Evolutionary conservation across 1,139 yeast species (phyloP), one percentile per base, ranked within the genome.

Genomic region (Debaryomycetaceae sp.): DNA sequence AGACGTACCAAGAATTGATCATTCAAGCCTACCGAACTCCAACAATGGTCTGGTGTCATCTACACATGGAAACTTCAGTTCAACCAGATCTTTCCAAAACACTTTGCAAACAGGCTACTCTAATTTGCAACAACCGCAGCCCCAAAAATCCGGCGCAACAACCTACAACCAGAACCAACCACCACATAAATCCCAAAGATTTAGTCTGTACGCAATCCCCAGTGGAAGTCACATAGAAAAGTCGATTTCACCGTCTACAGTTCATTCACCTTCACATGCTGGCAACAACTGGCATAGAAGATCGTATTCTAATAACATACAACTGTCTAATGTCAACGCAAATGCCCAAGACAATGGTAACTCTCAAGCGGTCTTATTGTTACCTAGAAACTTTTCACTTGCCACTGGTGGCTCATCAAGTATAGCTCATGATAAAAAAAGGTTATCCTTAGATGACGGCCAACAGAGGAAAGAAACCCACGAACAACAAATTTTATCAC

Each of bases 301-400:
- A 22, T 15, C 26, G 11, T 11, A 22, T 11, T 56, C 68, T 1
- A 66, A 68, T 3, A 43, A 47, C 7, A 43, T 49, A 11, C 33
- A 35, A 14, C 26, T 19, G 16, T 17, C 37, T 17, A 38, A 41
- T 36, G 38, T 47, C 11, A 50, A 26, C 11, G 9, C 41, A 26
- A 22, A 33, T 13, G 30, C 37, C 30, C 50, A 45, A 38, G 48
- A 28, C 41, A 35, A 30, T 33, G 38, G 39, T 14, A 52, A 50
- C 38, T 50, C 61, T 9, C 70, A 64, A 42, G 76, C 77, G 6
- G 71, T 73, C 6, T 58, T 73, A 37, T 56, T 73, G 30, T 55
- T 73, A 31, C 78, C 78, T 1, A 73, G 68, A 50, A 73, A 73
- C 47, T 73, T 71, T 44, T 65, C 76, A 3, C 52, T 68, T 14